Conservation (phyloP, 1,284 basidiomycete species). For the Ustilago xerochloae region DNA sequence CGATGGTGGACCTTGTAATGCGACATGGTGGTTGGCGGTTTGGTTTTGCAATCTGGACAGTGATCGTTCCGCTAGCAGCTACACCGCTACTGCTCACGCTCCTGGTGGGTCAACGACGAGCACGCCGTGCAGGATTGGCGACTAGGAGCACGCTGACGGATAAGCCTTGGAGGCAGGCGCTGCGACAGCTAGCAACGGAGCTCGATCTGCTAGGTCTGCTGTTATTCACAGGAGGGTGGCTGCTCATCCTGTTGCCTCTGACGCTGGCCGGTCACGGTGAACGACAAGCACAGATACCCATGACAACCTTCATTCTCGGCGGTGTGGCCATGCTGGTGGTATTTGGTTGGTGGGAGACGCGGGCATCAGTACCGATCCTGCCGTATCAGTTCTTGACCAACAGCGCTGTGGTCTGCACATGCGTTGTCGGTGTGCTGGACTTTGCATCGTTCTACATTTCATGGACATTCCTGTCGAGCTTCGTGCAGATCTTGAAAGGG, state of each 20-base stretch:
- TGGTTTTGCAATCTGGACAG: conserved; percentile 75
- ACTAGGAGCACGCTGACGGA: conserved; percentile 36
- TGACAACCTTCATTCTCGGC: conserved; percentile 62
- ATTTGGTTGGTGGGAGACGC: conserved; percentile 70
- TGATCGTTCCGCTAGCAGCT: conserved; percentile 61
- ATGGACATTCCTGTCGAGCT: conserved; percentile 66
- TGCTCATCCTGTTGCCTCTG: conserved; percentile 77
- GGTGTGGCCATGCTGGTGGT: conserved; percentile 69
- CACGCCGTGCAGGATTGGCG: conserved; percentile 44
- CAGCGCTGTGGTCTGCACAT: conserved; percentile 65
- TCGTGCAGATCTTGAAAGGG: conserved; percentile 64
- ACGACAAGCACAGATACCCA: conserved; percentile 27
- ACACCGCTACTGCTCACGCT: conserved; percentile 62
- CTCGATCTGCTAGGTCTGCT: conserved; percentile 78
- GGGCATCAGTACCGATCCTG: conserved; percentile 70
- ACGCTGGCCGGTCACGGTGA: conserved; percentile 71
- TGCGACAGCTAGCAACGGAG: conserved; percentile 68
- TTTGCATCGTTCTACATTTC: conserved; percentile 69
- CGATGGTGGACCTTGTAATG: conserved; percentile 75
- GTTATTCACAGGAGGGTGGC: conserved; percentile 74
- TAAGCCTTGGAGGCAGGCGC: conserved; percentile 37
- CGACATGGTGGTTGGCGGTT: conserved; percentile 76
- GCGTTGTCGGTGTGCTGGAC: conserved; percentile 67
- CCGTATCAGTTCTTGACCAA: conserved; percentile 68
- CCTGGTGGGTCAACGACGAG: conserved; percentile 57